phyloP scores from a whole-genome alignment of 345 rosid genomes.

The Brassica rapa region DNA sequence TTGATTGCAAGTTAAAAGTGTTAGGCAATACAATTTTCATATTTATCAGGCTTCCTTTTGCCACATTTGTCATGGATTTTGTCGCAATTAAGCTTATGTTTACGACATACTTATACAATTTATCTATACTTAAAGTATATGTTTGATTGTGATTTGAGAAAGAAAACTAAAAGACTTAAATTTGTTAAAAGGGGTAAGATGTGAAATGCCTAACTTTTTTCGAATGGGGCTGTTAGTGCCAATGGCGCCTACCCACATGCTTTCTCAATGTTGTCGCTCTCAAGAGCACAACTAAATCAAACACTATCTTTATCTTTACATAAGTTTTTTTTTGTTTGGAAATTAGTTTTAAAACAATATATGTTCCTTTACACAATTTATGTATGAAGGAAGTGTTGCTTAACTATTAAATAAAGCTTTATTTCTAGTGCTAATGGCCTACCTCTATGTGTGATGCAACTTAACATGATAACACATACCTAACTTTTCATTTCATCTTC shows the following conservation, averaged over 20 bases:
- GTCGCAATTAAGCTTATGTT: background rate
- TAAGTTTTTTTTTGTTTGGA: background rate
- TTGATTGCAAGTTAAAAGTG: slow-evolving; percentile 30
- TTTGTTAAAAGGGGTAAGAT: slow-evolving; percentile 7
- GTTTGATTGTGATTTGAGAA: slow-evolving; percentile 1
- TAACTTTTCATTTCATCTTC: slow-evolving; percentile 21
- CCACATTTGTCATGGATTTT: background rate
- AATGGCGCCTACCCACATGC: slow-evolving; percentile 43
- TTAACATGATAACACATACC: slow-evolving; percentile 35
- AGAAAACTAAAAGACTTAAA: background rate
- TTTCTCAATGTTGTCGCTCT: slow-evolving; percentile 38
- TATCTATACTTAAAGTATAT: background rate
- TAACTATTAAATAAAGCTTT: slow-evolving; percentile 18
- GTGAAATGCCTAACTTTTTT: slow-evolving; percentile 32
- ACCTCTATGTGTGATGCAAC: slow-evolving; percentile 40
- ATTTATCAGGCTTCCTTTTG: slow-evolving; percentile 14
- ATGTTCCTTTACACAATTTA: slow-evolving; percentile 7
- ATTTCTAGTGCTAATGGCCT: slow-evolving; percentile 30
- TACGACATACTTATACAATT: background rate
- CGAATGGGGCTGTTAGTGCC: slow-evolving; percentile 16
- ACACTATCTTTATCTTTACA: slow-evolving; percentile 27
- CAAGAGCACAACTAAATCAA: slow-evolving; percentile 32
- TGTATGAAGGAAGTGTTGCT: background rate
- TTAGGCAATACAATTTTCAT: background rate
- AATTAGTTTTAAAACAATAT: background rate